phyloP scores from a whole-genome alignment of 805 yeast genomes.

The Yarrowia divulgata region DNA sequence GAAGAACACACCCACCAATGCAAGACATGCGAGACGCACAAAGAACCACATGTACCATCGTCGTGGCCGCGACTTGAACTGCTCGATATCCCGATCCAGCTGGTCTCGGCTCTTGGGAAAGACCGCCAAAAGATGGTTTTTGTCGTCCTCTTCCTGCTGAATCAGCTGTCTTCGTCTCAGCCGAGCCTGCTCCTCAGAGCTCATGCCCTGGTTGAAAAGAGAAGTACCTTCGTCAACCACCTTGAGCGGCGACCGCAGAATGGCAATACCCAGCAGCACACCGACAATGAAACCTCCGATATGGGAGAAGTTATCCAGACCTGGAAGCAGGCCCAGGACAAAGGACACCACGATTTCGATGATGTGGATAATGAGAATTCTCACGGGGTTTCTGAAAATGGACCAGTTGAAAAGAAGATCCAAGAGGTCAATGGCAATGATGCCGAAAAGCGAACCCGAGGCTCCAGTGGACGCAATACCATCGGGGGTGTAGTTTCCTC shows the following conservation, averaged over 20 bases:
- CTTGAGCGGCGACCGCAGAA: conserved; percentile 63
- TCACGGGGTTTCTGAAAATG: conserved; percentile 56
- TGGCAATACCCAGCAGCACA: conserved; percentile 56
- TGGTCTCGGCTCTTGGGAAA: conserved; percentile 35
- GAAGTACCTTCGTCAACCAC: conserved; percentile 41
- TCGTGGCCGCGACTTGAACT: conserved; percentile 45
- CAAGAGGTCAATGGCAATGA: conserved; percentile 67
- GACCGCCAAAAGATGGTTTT: conserved; percentile 38
- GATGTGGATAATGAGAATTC: conserved; percentile 58
- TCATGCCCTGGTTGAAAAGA: conserved; percentile 6
- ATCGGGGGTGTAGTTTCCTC: conserved; percentile 71
- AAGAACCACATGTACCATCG: conserved; percentile 61
- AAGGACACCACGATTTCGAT: conserved; percentile 65
- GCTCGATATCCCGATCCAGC: conserved; percentile 35
- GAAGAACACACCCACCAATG: conserved; percentile 59
- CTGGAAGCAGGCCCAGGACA: conserved; percentile 72
- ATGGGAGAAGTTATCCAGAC: conserved; percentile 76
- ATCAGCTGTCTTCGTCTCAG: conserved; percentile 10
- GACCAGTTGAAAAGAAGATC: conserved; percentile 61
- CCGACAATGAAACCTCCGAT: conserved; percentile 79
- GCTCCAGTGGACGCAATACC: conserved; percentile 76
- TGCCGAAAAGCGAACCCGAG: conserved; percentile 73
- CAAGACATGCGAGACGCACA: conserved; percentile 57
- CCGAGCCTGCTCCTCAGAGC: conserved; percentile 30
- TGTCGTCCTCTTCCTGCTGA: conserved; percentile 43